Percentiles rank a stretch among this genome's conserved stretches.
These are phyloP conservation scores for Dactylonectria macrodidyma DNA, from an alignment of 2,329 filamentous ascomycete species.

Conservation along the genomic window DNA sequence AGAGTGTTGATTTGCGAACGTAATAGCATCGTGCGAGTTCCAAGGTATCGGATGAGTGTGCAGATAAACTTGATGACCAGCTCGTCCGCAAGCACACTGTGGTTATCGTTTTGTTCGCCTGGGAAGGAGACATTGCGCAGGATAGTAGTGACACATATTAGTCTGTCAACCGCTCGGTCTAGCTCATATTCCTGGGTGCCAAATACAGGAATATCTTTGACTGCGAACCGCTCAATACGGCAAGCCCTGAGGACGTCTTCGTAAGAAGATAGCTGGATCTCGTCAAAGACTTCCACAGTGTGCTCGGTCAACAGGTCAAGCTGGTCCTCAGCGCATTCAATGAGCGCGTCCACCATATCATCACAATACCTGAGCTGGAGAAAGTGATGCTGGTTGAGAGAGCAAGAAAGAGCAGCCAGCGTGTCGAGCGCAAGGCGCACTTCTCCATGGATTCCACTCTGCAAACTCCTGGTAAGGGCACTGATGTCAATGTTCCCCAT, in stretches of 20 bases:
- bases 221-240: conserved; percentile 77
- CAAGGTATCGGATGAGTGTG: conserved; percentile 86
- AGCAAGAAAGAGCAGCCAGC: conserved; percentile 76
- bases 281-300: conserved; percentile 87
- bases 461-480: conserved; percentile 89
- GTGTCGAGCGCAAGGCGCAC: conserved; percentile 92
- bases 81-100: conserved; percentile 80
- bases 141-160: conserved; percentile 93
- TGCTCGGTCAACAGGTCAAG: conserved; percentile 88
- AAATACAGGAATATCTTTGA: conserved; percentile 81
- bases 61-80: conserved; percentile 87
- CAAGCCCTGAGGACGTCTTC: conserved; percentile 90
- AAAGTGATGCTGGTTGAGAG: conserved; percentile 77
- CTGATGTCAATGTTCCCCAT: conserved; percentile 92
- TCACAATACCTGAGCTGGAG: conserved; percentile 82
- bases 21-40: conserved; percentile 89
- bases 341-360: conserved; percentile 87
- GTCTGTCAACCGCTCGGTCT: conserved; percentile 86
- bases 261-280: conserved; percentile 85
- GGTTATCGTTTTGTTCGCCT: conserved; percentile 74
- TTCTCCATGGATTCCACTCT: conserved; percentile 91
- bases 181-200: conserved; percentile 85
- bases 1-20: conserved; percentile 87
- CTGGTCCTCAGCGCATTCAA: conserved; percentile 94
- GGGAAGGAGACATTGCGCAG: conserved; percentile 93